Evolutionary conservation across 2,329 filamentous ascomycete species (phyloP).

Genomic region (Ceratocystiopsis minuta): DNA sequence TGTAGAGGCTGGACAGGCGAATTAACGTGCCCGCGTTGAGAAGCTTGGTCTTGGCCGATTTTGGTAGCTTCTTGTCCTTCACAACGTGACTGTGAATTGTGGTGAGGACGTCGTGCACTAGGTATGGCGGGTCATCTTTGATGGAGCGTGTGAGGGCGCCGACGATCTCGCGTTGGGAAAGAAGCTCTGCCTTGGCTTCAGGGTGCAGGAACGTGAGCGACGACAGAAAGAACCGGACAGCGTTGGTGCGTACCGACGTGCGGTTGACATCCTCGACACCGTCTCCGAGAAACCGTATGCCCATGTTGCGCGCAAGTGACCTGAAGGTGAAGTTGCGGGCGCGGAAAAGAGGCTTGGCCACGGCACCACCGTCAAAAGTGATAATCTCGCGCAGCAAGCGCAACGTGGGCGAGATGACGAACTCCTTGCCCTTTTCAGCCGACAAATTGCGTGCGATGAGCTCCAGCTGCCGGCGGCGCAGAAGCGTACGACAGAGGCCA

Average conservation of each 20-base stretch:
- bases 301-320: conserved; percentile 63
- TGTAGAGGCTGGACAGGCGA: conserved; percentile 55
- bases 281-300: conserved; percentile 43
- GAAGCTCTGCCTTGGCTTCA: conserved; percentile 62
- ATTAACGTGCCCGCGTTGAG: conserved; percentile 59
- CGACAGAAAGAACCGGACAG: conserved; percentile 62
- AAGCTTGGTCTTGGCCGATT: conserved; percentile 55
- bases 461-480: conserved; percentile 67
- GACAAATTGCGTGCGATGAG: conserved; percentile 64
- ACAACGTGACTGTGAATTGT: conserved; percentile 54
- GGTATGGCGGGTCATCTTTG: conserved; percentile 55
- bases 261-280: conserved; percentile 45
- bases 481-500: conserved; percentile 60
- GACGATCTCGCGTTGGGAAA: conserved; percentile 58
- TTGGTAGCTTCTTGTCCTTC: conserved; percentile 53
- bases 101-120: conserved; percentile 59
- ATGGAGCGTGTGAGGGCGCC: conserved; percentile 59
- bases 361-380: conserved; percentile 65
- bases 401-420: conserved; percentile 74
- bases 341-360: conserved; percentile 61
- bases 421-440: conserved; percentile 66
- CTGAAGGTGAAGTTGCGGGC: conserved; percentile 64
- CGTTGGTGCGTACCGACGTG: conserved; percentile 68
- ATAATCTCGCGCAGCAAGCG: conserved; percentile 74
- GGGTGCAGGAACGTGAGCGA: conserved; percentile 62